Conservation (phyloP, 176 grass and related monocot species). For the Musa acuminata region DNA sequence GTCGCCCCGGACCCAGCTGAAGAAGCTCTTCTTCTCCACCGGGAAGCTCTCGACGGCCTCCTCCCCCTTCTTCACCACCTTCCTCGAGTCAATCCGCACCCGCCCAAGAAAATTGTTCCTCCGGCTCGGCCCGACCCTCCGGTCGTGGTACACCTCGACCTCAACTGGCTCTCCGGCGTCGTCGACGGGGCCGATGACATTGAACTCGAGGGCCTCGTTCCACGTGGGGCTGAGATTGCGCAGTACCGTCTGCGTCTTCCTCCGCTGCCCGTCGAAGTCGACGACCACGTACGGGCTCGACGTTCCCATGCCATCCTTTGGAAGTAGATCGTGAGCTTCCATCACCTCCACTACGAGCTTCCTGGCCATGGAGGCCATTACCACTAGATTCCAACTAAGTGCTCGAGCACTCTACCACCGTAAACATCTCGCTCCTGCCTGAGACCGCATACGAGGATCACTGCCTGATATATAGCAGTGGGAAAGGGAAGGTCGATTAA, state of each 20-base stretch:
- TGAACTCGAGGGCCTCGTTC: constrained; percentile 80
- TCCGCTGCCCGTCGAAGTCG: constrained; percentile 81
- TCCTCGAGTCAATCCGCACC: constrained; percentile 61
- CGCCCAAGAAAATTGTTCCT: constrained; percentile 75
- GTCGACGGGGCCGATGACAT: constrained; percentile 19
- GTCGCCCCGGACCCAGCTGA: constrained; percentile 71
- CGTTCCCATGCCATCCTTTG: constrained; percentile 80
- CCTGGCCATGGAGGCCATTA: constrained; percentile 33
- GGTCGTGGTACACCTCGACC: constrained; percentile 56
- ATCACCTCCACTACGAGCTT: constrained; percentile 96
- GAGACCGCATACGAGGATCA: no score
- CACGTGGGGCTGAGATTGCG: constrained; percentile 62
- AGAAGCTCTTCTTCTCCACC: constrained; percentile 71
- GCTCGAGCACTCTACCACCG: no score
- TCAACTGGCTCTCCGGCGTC: constrained; percentile 50
- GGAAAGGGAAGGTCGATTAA: background rate
- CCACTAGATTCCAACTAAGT: background rate
- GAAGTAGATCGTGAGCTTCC: constrained; percentile 66
- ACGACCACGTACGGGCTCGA: constrained; percentile 82
- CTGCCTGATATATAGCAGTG: background rate
- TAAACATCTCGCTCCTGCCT: no score
- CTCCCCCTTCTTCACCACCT: constrained; percentile 76
- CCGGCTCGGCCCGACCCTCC: constrained; percentile 47
- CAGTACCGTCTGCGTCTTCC: constrained; percentile 60
- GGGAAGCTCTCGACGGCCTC: constrained; percentile 82